phyloP scores from a whole-genome alignment of 805 yeast species.

The Yamadazyma ubonensis region DNA sequence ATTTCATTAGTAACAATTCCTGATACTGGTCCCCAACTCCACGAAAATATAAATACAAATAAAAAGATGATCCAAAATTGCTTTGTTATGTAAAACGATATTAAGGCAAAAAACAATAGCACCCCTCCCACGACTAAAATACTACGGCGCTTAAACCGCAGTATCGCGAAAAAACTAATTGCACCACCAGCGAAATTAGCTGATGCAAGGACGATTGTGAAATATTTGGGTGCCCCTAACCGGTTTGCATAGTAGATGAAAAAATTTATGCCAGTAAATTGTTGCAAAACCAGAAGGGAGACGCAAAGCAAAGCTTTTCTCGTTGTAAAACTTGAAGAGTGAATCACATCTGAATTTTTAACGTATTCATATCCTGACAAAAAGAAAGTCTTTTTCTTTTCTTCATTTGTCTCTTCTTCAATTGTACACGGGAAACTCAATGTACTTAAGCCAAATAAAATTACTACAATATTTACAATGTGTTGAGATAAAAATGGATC shows the following conservation, averaged over 20 bases:
- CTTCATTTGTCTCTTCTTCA: constrained; percentile 8
- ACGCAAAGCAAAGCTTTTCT: constrained; percentile 21
- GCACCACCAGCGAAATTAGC: constrained; percentile 14
- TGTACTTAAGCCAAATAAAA: constrained; percentile 6
- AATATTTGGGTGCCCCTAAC: constrained; percentile 5
- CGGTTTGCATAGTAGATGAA: constrained; percentile 30
- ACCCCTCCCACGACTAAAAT: constrained; percentile 10
- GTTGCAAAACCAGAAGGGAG: constrained; percentile 30
- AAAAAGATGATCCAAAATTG: constrained; percentile 6
- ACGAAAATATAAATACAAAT: constrained; percentile 11
- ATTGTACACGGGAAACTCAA: constrained; percentile 12
- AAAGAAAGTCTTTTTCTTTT: constrained; percentile 5
- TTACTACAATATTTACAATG: constrained; percentile 6
- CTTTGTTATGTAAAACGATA: constrained; percentile 2
- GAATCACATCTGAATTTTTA: not conserved
- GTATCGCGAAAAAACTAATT: constrained; percentile 5
- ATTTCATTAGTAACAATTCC: constrained; percentile 24
- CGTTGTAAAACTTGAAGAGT: constrained; percentile 4
- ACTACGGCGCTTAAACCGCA: constrained; percentile 7
- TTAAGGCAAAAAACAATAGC: not conserved
- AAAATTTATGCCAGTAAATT: constrained; percentile 33
- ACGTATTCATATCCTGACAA: not conserved
- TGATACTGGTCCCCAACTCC: constrained; percentile 35
- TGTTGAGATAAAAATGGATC: constrained; percentile 9
- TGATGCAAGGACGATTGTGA: constrained; percentile 10